phyloP scores from a whole-genome alignment of 768 basidiomycete genomes.

The Mycena belliarum region DNA sequence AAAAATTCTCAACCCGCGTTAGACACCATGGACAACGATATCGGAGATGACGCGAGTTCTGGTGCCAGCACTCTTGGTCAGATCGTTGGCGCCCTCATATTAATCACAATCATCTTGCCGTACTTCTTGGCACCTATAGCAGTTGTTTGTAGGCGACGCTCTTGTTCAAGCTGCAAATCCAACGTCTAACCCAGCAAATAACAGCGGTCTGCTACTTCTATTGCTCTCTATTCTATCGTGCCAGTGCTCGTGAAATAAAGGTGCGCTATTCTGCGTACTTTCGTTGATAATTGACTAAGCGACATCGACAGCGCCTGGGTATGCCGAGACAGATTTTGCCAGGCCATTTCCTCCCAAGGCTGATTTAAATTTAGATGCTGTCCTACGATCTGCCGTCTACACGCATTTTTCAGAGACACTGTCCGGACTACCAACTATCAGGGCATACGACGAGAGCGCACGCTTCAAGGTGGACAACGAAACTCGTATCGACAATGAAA shows the following conservation, averaged over 20 bases:
- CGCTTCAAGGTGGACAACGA: slow-evolving; percentile 81
- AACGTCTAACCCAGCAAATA: no score
- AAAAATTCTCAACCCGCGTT: no score
- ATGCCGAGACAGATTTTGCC: no score
- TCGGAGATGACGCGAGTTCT: no score
- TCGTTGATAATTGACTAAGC: no score
- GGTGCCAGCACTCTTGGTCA: no score
- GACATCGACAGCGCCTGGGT: no score
- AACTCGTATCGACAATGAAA: slow-evolving; percentile 79
- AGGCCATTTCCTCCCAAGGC: neutral
- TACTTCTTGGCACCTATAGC: slow-evolving; percentile 90
- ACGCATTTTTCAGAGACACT: slow-evolving; percentile 92
- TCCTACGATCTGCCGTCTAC: slow-evolving; percentile 83
- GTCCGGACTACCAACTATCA: slow-evolving; percentile 60
- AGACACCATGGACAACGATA: slow-evolving; percentile 70
- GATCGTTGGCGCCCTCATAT: slow-evolving; percentile 54
- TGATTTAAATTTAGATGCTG: slow-evolving; percentile 53
- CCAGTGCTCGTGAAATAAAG: slow-evolving; percentile 87
- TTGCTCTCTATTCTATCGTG: slow-evolving; percentile 80
- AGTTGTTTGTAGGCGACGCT: no score
- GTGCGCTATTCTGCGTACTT: no score
- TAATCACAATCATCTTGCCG: slow-evolving; percentile 68
- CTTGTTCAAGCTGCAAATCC: no score
- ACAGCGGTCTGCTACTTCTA: no score
- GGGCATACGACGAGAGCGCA: no score